Evolutionary conservation across 192 early-diverging fungal species (phyloP), one percentile per base, ranked within the genome.

Genomic region (Spinellus fusiger): DNA sequence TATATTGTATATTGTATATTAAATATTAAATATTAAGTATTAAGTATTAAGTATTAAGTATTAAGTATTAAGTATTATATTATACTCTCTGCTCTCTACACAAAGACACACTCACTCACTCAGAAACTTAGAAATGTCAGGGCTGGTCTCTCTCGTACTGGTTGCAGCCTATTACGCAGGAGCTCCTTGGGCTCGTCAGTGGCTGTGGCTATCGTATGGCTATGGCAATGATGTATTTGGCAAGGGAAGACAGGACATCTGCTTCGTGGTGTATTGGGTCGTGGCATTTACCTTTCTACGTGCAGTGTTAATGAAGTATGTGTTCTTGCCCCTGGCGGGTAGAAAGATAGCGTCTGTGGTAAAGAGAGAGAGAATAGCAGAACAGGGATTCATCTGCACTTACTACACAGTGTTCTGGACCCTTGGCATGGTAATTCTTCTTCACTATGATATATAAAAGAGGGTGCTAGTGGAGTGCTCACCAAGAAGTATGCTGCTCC

Each of bases 301-400:
- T 13, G 80, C 82, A 0, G 23, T 73, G 10, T 60, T 82, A 49
- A 77, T 88, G 77, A 77, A 76, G 40, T 77, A 76, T 46, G 52
- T 73, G 44, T 69, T 80, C 29, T 68, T 49, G 31, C 80, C 81
- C 8, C 10, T 80, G 15, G 77, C 69, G 54, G 69, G 65, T 59
- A n/a, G 40, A 0, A 40, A 62, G 22, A 73, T 81, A 31, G 65
- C 64, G 38, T 62, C 62, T 18, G 49, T 64, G 13, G 49, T 22
- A 38, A 76, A 73, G 29, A 63, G 63, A 55, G 74, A 60, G 61
- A 83, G 87, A 50, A 82, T 91, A 38, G 80, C 82, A 49, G 89
- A 91, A 64, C 87, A 91, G 51, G 83, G 85, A 8, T 91, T 86
- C 75, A 76, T 79, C 29, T 73, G 82, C 9, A 58, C 85, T 5